Base-by-base conservation (phyloP, 345 rosid genomes). In the Bruguiera gymnorhiza region DNA sequence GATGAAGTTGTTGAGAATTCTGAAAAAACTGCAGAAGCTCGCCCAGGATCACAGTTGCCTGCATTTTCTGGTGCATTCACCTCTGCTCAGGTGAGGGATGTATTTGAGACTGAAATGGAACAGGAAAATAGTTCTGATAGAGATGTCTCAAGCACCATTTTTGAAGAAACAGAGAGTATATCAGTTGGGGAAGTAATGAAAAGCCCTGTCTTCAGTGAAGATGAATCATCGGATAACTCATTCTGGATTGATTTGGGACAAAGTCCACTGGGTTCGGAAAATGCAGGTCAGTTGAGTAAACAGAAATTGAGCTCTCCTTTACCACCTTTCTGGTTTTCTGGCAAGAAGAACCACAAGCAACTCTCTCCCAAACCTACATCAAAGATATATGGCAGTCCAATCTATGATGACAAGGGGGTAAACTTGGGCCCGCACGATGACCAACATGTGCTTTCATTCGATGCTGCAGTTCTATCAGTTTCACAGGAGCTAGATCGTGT, bases 241-340 rank as follows among this genome's bases (percentile, higher is more conserved):
- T 84, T 85, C 53, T 96, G 98, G 99, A 92, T 92, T 43, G 96
- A 86, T 81, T 86, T 96, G 82, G 99, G 99, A 65, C 97, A 96
- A 79, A 88, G 94, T 83, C 99, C 99, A 21, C 69, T 81, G 75
- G 96, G 85, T 36, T 90, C 93, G 37, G 94, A 90, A 74, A 66
- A 63, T 75, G 80, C 82, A 19, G 83, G 86, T 31, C 91, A 73
- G 50, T 63, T 78, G 68, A 86, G 77, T 76, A 88, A 84, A 78
- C 89, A 79, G 32, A 87, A 79, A 75, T 77, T 82, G 19, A 80
- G 86, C 36, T 90, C 91, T 67, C 83, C 92, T 37, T 70, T 88
- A 48, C 91, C 93, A 0, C 86, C 95, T 6, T 66, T 81, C 57
- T 94, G 96, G 97, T 87, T 86, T 65, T 70, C 82, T 27, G 89